A percentile compares a stretch with the other conserved stretches of the same genome.
Evolutionary conservation across 139 green algal genomes (phyloP).

Genomic region (Micromonas pusilla): DNA sequence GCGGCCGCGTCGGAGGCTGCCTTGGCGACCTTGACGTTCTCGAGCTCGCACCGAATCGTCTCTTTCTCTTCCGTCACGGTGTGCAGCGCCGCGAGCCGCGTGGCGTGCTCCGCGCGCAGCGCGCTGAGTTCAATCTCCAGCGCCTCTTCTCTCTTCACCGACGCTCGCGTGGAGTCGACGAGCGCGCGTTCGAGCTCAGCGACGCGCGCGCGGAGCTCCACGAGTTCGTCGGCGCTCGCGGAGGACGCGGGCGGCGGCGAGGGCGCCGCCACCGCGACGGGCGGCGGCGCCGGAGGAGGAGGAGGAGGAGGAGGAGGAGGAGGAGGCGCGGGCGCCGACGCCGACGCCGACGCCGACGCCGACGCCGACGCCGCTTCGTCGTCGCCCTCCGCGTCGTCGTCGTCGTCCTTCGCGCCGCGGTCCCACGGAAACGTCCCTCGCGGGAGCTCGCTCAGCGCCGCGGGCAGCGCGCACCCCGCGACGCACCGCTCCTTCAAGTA

Average conservation of each 20-base stretch:
- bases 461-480: background rate
- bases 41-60: background rate
- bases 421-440: background rate
- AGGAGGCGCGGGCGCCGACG: too few relatives aligned
- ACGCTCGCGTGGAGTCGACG: background rate
- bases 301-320: too few relatives aligned
- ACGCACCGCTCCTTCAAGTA: background rate
- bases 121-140: background rate
- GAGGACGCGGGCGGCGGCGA: background rate
- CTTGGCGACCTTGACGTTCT: background rate
- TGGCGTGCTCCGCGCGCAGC: background rate
- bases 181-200: background rate
- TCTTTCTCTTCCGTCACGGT: background rate
- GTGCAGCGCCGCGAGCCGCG: background rate
- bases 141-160: background rate
- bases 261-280: background rate
- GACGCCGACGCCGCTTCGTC: background rate
- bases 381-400: background rate
- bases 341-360: background rate
- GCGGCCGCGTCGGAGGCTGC: too few relatives aligned
- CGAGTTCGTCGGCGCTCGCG: too few relatives aligned
- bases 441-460: background rate
- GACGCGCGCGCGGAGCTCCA: background rate
- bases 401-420: background rate
- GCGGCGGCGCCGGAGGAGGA: background rate